phyloP scores from a whole-genome alignment of 441 rosid genomes.

The Gossypium gossypioides region DNA sequence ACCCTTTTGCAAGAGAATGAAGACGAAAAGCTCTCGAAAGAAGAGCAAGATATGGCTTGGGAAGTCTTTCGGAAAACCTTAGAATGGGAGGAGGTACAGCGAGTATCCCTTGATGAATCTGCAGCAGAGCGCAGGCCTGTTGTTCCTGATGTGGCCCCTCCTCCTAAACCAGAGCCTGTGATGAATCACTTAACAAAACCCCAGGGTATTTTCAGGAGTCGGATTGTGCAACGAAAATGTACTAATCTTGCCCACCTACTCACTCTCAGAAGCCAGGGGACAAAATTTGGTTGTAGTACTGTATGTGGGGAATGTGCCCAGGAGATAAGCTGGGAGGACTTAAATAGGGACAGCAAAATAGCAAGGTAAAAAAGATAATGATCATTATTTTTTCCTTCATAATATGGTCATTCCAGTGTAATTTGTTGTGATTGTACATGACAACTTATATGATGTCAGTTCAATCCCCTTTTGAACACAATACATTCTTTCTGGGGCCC shows the following conservation, averaged over 20 bases:
- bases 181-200: constrained; percentile 20
- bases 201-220: constrained; percentile 42
- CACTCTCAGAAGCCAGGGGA: constrained; percentile 90
- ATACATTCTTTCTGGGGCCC: constrained; percentile 4
- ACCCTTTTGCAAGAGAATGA: constrained; percentile 97
- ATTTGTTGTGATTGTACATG: constrained; percentile 20
- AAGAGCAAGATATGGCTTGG: constrained; percentile 99
- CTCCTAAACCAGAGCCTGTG: constrained; percentile 30
- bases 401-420: neutral
- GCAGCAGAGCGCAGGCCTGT: constrained; percentile 31
- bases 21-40: constrained; percentile 90
- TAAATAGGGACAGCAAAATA: constrained; percentile 30
- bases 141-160: constrained; percentile 15
- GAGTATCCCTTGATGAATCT: constrained; percentile 52
- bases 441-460: constrained; percentile 15
- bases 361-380: constrained; percentile 20
- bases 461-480: constrained; percentile 16
- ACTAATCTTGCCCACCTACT: constrained; percentile 73
- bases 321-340: constrained; percentile 68
- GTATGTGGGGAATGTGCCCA: constrained; percentile 91
- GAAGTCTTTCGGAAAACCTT: constrained; percentile 68
- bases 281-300: constrained; percentile 61
- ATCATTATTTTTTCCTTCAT: neutral
- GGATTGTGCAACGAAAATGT: constrained; percentile 51
- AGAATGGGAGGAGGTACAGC: constrained; percentile 92